Evolutionary conservation across 768 basidiomycete genomes (phyloP), one percentile per base, ranked within the genome.

Genomic region (Amanita brunnescens): DNA sequence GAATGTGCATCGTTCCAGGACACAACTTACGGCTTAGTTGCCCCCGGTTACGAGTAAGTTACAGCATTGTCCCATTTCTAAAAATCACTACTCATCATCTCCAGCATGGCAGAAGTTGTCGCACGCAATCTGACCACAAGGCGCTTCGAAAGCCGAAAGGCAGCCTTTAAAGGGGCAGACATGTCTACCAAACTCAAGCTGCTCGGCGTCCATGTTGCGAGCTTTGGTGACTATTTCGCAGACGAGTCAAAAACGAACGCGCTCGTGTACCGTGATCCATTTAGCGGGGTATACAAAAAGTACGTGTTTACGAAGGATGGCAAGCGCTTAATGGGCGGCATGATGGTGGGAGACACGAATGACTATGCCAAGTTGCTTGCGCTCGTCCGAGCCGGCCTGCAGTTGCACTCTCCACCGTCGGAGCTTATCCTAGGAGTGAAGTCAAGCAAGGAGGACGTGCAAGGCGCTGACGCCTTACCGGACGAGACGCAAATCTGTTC

Each of bases 281-380:
- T 89, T 62, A 68, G 72, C n/a, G 71, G 70, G 2, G 75, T 79
- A 7, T 89, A 87, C 70, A 87, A 87, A 66, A 87, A 86, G 67
- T 86, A 84, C 55, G 77, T 87, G 38, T 87, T 87, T 61, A 81
- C 75, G 9, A 73, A 73, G 6, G 83, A 87, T 58, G 86, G 85
- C 9, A 80, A 82, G 63, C 74, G 83, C 56, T 69, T 89, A 10
- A 65, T 89, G 3, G 86, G 86, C 10, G 86, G 86, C 3, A 85
- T 86, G 77, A 84, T 87, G 83, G 76, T 89, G n/a, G 86, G 85
- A 2, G 83, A 85, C 58, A 78, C 78, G 8, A 71, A 69, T 33
- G 81, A 84, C 59, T 86, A 80, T 58, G 75, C 80, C 51, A 85
- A 86, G 63, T 70, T 87, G 12, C 72, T 87, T n/a, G 69, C 79